Base-by-base conservation (phyloP, 148 eudicot genomes). In the Rhododendron ovatum region DNA sequence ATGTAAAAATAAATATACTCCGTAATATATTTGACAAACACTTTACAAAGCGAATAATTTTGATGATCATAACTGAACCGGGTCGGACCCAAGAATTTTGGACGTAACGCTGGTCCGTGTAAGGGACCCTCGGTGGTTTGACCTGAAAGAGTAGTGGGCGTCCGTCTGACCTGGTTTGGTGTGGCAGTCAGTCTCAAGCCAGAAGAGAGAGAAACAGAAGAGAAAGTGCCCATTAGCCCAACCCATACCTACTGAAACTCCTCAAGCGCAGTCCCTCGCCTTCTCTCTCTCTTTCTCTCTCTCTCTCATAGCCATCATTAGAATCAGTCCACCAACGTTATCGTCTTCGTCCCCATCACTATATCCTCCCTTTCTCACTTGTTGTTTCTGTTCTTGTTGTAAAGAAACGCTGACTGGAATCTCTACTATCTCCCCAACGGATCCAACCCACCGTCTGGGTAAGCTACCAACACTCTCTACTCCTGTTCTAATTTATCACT, bases 401-500 rank as follows among this genome's bases (percentile, higher is more conserved):
- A 45, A 37, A 45, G 48, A 86, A 69, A 82, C 47, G 69, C 45
- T 57, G 41, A 47, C 33, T 24, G 85, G 83, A 88, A 81, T 88
- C 78, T 88, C 51, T 86, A 37, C 53, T 83, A 81, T 26, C 14
- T 84, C 79, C 87, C 87, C 84, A 78, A 83, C 75, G 88, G 90
- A 92, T 92, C 93, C 90, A 79, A 67, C 87, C 69, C 43, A 43
- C 86, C 22, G n/a, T 26, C 33, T 45, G 83, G 90, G 91, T 84
- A 88, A 89, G 81, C 74, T 80, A 24, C 84, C 73, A 35, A 35
- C 22, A 14, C 28, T 51, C 30, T 50, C 13, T 55, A 1, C 5
- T 6, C 35, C 3, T 51, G 20, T 28, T 1, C 15, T 1, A 51
- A 8, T 74, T 7, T 83, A 24, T 47, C 65, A 59, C 5, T 15